A percentile compares a stretch with the other conserved stretches of the same genome.
These are phyloP conservation scores for Mortierella sp. DNA, from an alignment of 371 early-diverging fungal genomes.

Conservation along the genomic window DNA sequence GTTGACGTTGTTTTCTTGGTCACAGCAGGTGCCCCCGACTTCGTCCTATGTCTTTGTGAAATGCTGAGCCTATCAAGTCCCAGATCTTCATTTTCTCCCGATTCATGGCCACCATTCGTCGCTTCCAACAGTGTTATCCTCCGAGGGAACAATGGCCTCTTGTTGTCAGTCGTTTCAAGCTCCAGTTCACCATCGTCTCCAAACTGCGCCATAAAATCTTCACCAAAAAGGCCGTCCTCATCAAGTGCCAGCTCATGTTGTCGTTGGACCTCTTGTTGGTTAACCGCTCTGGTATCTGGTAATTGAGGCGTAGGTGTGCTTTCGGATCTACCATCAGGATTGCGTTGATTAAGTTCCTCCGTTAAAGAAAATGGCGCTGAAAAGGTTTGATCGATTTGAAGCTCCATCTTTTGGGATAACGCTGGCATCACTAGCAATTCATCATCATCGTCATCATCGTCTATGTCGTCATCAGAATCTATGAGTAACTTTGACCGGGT, in stretches of 20 bases:
- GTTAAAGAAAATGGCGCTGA: background rate
- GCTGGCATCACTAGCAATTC: slow-evolving; percentile 29
- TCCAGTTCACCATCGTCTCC: slow-evolving; percentile 28
- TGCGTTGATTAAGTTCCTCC: background rate
- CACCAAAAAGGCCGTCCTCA: slow-evolving; percentile 36
- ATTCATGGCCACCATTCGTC: background rate
- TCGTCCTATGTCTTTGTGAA: slow-evolving; percentile 39
- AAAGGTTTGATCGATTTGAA: slow-evolving; percentile 31
- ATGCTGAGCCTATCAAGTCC: slow-evolving; percentile 44
- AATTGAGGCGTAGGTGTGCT: background rate
- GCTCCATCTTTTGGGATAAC: slow-evolving; percentile 28
- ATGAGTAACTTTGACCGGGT: slow-evolving; percentile 23
- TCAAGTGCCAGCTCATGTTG: background rate
- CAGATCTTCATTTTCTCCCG: slow-evolving; percentile 21
- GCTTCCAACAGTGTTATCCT: slow-evolving; percentile 34
- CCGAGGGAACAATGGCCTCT: slow-evolving; percentile 27
- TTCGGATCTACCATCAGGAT: background rate
- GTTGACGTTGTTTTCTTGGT: slow-evolving; percentile 21
- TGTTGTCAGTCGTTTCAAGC: slow-evolving; percentile 20
- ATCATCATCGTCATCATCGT: slow-evolving; percentile 41
- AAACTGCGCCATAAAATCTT: slow-evolving; percentile 50
- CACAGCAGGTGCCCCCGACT: slow-evolving; percentile 13
- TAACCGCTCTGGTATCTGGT: background rate
- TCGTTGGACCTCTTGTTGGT: background rate
- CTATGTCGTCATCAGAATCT: slow-evolving; percentile 54